Evolutionary conservation across 129 eudicot genomes (phyloP), one percentile per base, ranked within the genome.

Genomic region (Escallonia rubra): DNA sequence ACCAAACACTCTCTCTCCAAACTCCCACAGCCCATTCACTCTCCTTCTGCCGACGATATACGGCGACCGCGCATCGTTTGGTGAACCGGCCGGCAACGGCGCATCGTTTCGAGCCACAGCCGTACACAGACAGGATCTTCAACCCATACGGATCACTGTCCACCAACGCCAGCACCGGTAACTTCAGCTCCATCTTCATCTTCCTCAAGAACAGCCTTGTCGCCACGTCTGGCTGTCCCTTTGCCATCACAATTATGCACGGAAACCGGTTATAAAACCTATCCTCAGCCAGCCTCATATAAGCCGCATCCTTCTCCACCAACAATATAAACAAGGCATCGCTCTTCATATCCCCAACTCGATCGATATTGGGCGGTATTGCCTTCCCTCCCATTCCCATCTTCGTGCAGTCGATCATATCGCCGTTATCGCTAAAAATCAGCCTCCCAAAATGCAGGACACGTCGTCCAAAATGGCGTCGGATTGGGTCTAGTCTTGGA

Each of bases 41-140:
- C n/a, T n/a, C n/a, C n/a, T n/a, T n/a, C n/a, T n/a, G n/a, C n/a
- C n/a, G n/a, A n/a, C n/a, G n/a, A n/a, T n/a, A n/a, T n/a, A n/a
- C n/a, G n/a, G n/a, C n/a, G n/a, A n/a, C n/a, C n/a, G n/a, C n/a
- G n/a, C n/a, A n/a, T n/a, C n/a, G n/a, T n/a, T n/a, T n/a, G n/a
- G n/a, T n/a, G n/a, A n/a, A n/a, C n/a, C n/a, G n/a, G n/a, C n/a
- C n/a, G n/a, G n/a, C n/a, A n/a, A n/a, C n/a, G n/a, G n/a, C n/a
- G n/a, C n/a, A n/a, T n/a, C n/a, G n/a, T n/a, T 93, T 93, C 14
- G 96, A 93, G n/a, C 96, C 96, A 80, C 96, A 93, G 0, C 96
- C 96, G 48, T 93, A 89, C 40, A 89, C 96, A 1, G 96, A 89
- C 65, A 93, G 73, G 5, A 89, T 93, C 85, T 93, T 93, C 79